Evolutionary conservation across 202 grass and related monocot species (phyloP).

Genomic region (Brachypodium distachyon): DNA sequence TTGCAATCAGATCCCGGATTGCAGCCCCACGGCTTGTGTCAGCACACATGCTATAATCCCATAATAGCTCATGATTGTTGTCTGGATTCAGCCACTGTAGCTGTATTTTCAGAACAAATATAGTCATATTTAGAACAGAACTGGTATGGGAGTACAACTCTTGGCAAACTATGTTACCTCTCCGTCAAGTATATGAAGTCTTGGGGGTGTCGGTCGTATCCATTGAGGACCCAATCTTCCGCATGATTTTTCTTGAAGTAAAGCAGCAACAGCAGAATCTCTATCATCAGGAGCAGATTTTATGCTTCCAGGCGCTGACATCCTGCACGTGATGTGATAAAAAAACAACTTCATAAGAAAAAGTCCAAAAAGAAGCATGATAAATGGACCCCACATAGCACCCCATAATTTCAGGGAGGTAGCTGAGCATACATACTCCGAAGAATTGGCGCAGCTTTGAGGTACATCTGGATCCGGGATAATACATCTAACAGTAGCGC

Average conservation of each 20-base stretch:
- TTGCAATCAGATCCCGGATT: slow-evolving; percentile 89
- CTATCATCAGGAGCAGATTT: slow-evolving; percentile 51
- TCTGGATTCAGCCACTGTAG: slow-evolving; percentile 89
- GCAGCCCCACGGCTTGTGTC: slow-evolving; percentile 86
- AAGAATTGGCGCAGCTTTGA: slow-evolving; percentile 54
- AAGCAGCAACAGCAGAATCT: slow-evolving; percentile 50
- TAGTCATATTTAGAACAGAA: slow-evolving; percentile 6
- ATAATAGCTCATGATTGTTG: slow-evolving; percentile 92
- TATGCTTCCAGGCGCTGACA: slow-evolving; percentile 49
- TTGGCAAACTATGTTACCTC: slow-evolving; percentile 52
- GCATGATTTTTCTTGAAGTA: slow-evolving; percentile 49
- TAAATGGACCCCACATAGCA: background rate
- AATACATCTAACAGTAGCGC: slow-evolving; percentile 62
- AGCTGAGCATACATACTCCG: slow-evolving; percentile 59
- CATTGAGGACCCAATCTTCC: slow-evolving; percentile 76
- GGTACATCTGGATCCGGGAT: slow-evolving; percentile 85
- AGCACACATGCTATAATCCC: slow-evolving; percentile 98
- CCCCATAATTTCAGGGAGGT: background rate
- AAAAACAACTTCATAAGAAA: slow-evolving; percentile 2
- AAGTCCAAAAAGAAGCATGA: background rate
- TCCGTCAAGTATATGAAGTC: slow-evolving; percentile 81
- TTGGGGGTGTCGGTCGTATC: slow-evolving; percentile 81
- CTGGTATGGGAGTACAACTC: background rate
- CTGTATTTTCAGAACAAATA: slow-evolving; percentile 36
- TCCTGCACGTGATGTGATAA: slow-evolving; percentile 23